phyloP scores from a whole-genome alignment of 352 stramenopile species.

The Thalassiosira livingstoniorum region DNA sequence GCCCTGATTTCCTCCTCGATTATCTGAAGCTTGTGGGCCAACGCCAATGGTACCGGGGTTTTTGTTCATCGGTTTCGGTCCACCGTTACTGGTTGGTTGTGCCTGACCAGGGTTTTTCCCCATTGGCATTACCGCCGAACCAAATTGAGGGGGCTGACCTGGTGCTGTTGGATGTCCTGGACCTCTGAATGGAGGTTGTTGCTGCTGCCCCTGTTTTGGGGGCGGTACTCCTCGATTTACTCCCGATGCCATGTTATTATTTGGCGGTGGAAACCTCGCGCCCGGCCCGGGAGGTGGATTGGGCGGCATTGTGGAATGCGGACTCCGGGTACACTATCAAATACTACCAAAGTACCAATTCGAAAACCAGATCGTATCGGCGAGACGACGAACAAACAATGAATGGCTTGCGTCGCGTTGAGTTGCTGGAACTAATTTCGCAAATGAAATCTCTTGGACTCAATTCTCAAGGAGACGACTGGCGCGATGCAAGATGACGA shows the following conservation, averaged over 20 bases:
- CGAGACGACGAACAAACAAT: no score
- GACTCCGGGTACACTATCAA: no score
- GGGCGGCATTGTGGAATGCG: not conserved
- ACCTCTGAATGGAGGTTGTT: conserved; percentile 1
- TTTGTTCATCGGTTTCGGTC: not conserved
- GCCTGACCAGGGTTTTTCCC: not conserved
- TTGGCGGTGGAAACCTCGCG: not conserved
- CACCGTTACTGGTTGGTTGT: not conserved
- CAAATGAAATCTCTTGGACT: no score
- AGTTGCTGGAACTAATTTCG: no score
- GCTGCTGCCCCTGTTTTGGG: not conserved
- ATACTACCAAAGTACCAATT: no score
- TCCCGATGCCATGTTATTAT: not conserved
- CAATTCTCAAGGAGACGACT: no score
- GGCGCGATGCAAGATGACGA: not conserved
- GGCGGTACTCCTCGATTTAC: conserved; percentile 1
- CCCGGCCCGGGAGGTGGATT: not conserved
- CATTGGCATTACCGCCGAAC: not conserved
- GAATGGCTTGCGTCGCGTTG: no score
- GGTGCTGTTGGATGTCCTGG: not conserved
- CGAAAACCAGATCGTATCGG: no score
- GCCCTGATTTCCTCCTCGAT: not conserved
- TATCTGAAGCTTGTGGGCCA: not conserved
- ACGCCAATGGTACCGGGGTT: not conserved
- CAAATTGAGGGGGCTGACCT: not conserved